Conservation (phyloP, 768 basidiomycete genomes). For the Collybiopsis luxurians region DNA sequence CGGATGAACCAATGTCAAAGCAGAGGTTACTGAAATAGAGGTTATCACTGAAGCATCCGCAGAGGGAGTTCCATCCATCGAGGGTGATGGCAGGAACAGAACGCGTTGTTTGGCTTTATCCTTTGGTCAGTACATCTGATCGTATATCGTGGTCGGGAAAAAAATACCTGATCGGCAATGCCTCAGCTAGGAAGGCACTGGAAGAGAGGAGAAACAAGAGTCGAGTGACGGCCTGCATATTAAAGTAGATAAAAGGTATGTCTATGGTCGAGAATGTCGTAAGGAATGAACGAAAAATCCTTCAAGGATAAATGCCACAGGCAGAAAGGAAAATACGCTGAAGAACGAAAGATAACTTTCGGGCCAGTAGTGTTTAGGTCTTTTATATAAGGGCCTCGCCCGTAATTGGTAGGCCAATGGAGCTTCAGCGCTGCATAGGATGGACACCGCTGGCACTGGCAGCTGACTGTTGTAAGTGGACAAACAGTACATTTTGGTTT, state of each 20-base stretch:
- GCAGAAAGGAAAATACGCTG: background rate
- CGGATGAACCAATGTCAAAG: slow-evolving; percentile 36
- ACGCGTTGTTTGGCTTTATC: slow-evolving; percentile 19
- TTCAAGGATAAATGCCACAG: slow-evolving; percentile 6
- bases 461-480: background rate
- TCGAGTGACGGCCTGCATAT: background rate
- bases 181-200: background rate
- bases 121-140: too few species aligned
- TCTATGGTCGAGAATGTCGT: background rate
- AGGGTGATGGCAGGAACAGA: slow-evolving; percentile 31
- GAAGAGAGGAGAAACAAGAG: background rate
- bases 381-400: background rate
- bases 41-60: slow-evolving; percentile 38
- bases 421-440: background rate
- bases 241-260: background rate
- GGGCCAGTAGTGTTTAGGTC: background rate
- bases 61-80: slow-evolving; percentile 46
- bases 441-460: background rate
- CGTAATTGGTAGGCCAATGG: background rate
- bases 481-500: background rate
- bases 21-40: slow-evolving; percentile 39
- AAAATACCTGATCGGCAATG: too few species aligned
- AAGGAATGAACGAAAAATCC: background rate
- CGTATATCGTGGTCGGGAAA: too few species aligned
- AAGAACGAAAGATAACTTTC: background rate